Evolutionary conservation across 2,329 filamentous ascomycete species (phyloP), one percentile per base, ranked within the genome.

Genomic region (Fusarium nanum): DNA sequence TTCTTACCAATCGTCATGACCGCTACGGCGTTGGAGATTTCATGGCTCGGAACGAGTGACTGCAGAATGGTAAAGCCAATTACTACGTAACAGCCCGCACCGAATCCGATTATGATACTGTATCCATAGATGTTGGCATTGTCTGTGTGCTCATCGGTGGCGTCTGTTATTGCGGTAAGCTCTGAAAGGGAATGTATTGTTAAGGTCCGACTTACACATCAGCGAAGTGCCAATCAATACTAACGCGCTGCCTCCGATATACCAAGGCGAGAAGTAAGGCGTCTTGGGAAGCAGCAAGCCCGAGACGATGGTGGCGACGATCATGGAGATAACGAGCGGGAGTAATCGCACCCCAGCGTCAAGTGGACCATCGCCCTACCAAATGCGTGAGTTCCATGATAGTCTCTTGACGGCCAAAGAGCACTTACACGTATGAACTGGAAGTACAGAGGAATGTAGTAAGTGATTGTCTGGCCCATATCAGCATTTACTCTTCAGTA

Each of bases 361-460:
- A 7, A 60, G 58, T 1, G 58, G 42, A 5, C 44, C 53, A 5
- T 60, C 58, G 1, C 58, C 58, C 58, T 60, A 1, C 5, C 5
- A 1, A 2, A 0, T 1, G 5, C 13, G 9, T 60, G 1, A 60
- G 34, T 23, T 11, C 0, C 0, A 25, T 3, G 1, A 13, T 14
- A 3, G 3, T 10, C 7, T 2, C 1, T 16, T 5, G 2, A 0
- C 0, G 3, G 2, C 7, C 1, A 16, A 7, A 5, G 14, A 20
- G 0, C 1, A 2, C 16, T 5, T 18, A 58, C 58, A 10, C 46
- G 46, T 6, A 60, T 49, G 18, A 60, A 60, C 8, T 60, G 58
- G 7, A 58, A 60, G 13, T 60, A 60, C 6, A 60, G 0, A 1
- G 58, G 44, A 4, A 60, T 30, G 3, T 44, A 60, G 10, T 59